A percentile compares a stretch with the other conserved stretches of the same genome.
Evolutionary conservation across 1,139 yeast genomes (phyloP).

Genomic region (Hansenula sp.): DNA sequence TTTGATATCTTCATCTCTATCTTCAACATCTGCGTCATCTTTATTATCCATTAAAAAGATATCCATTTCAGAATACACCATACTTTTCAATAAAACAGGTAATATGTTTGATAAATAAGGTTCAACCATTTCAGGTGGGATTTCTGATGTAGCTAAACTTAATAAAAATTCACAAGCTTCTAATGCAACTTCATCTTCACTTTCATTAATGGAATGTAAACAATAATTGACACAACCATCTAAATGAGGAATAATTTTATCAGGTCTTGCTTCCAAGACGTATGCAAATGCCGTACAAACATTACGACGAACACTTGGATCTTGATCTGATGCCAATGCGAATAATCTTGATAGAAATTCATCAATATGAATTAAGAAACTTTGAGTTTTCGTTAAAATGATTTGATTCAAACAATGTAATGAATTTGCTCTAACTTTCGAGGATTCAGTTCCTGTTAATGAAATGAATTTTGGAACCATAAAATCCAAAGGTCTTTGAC

Average conservation of each 20-base stretch:
- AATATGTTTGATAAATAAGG: constrained; percentile 59
- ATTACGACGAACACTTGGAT: constrained; percentile 61
- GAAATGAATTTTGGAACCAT: constrained; percentile 63
- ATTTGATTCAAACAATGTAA: constrained; percentile 77
- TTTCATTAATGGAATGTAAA: constrained; percentile 65
- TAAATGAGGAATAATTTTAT: constrained; percentile 72
- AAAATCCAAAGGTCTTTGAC: constrained; percentile 63
- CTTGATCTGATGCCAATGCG: constrained; percentile 53
- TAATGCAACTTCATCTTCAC: constrained; percentile 71
- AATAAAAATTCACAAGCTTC: constrained; percentile 93
- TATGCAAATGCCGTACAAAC: constrained; percentile 77
- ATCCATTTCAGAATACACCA: constrained; percentile 88
- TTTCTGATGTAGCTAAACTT: constrained; percentile 62
- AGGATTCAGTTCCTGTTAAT: constrained; percentile 38
- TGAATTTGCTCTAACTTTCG: constrained; percentile 57
- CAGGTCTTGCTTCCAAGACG: constrained; percentile 75
- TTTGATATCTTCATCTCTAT: constrained; percentile 80
- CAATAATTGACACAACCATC: constrained; percentile 83
- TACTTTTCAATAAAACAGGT: constrained; percentile 72
- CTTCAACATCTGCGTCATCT: constrained; percentile 80
- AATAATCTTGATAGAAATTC: constrained; percentile 61
- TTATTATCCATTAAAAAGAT: constrained; percentile 66
- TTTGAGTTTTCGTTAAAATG: constrained; percentile 62
- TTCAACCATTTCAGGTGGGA: constrained; percentile 43
- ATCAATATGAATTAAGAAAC: constrained; percentile 63